Conservation (phyloP, 169 alveolate genomes). For the Cryptosporidium meleagridis region DNA sequence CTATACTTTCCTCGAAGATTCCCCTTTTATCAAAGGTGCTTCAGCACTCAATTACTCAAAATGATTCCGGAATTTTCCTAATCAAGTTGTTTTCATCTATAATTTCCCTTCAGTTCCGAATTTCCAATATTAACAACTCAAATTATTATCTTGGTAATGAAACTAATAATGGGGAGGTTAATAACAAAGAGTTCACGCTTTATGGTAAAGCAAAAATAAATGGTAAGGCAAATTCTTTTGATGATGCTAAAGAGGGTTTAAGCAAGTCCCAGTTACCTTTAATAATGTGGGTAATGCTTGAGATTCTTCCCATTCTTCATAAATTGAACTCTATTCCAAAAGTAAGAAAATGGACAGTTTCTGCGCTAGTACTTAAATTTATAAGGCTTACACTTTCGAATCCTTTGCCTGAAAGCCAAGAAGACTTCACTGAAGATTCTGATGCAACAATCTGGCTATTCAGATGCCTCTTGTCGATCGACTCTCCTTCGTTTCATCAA, state of each 20-base stretch:
- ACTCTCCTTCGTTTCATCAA: constrained; percentile 68
- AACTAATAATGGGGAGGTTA: neutral
- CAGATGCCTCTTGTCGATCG: constrained; percentile 56
- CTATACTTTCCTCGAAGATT: constrained; percentile 21
- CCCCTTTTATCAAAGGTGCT: constrained; percentile 2
- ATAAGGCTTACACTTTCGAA: constrained; percentile 20
- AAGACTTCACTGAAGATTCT: constrained; percentile 37
- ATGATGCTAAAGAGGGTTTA: neutral
- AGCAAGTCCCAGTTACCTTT: constrained; percentile 41
- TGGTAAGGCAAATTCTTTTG: neutral
- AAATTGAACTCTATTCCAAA: constrained; percentile 11
- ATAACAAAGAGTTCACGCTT: neutral
- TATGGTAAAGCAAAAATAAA: neutral
- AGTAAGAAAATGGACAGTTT: constrained; percentile 50
- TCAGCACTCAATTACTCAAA: constrained; percentile 30
- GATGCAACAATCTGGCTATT: constrained; percentile 67
- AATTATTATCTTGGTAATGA: neutral
- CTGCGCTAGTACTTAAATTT: constrained; percentile 42
- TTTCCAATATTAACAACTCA: constrained; percentile 5
- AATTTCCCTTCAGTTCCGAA: constrained; percentile 21
- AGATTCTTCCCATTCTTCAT: constrained; percentile 44
- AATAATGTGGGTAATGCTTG: constrained; percentile 37
- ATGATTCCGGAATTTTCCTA: constrained; percentile 38
- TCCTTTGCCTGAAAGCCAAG: constrained; percentile 25
- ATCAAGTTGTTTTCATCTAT: constrained; percentile 29